Evolutionary conservation across 768 basidiomycete genomes (phyloP), one percentile per base, ranked within the genome.

Genomic region (Mycena amicta): DNA sequence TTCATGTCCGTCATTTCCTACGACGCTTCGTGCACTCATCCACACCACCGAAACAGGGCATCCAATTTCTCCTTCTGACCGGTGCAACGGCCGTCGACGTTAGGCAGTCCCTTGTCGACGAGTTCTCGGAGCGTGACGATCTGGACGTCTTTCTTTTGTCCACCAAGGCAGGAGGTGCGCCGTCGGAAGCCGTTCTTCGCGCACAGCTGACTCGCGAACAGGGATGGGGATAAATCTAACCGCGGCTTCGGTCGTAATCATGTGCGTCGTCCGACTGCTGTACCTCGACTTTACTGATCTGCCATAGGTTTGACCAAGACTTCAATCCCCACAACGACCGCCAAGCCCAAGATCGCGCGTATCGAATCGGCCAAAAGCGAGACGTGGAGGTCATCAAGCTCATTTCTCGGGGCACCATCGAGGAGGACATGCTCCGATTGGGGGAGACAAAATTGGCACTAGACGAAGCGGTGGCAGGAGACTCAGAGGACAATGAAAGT

Each of bases 261-360:
- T 95, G 90, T 90, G 60, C 45, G 85, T 71, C 4, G 55, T 60
- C 51, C 46, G 4, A 5, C 45, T 28, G 4, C n/a, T 15, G 6
- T 45, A 23, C 8, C 15, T 40, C 26, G 33, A 41, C 25, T 40
- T 25, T n/a, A 28, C 40, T 55, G 25, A 54, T 41, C 52, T 71
- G 57, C 8, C 41, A 27, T 57, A 91, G 89, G 85, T 97, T 95
- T 69, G 96, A 99, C 70, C 95, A 96, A 69, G 96, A 98, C 71
- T 99, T 98, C 75, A 98, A 98, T 71, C 92, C 92, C 3, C 92
- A 94, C 75, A 99, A 99, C 71, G 97, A 98, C 74, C 86, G 90
- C 60, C 97, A 99, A 75, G 97, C 97, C 1, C 94, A 96, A 59
- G 97, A 99, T 72, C 87, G 97, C 30, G 95, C 95, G 25, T 98